phyloP scores from a whole-genome alignment of 371 early-diverging fungal genomes.

The Sporodiniella umbellata region DNA sequence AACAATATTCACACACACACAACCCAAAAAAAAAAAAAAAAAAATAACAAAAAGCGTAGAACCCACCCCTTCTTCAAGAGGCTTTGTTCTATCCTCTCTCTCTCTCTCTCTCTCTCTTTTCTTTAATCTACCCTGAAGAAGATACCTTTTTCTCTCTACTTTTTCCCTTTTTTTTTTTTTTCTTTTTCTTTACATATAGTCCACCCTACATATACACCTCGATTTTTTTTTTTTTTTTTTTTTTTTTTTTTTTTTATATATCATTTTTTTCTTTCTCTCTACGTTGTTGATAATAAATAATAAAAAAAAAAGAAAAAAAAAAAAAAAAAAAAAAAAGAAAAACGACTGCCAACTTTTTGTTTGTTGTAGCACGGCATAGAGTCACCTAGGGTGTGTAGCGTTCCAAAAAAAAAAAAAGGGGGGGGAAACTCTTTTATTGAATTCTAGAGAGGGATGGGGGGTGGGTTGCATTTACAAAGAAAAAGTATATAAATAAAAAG shows the following conservation, averaged over 20 bases:
- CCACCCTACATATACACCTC: neutral
- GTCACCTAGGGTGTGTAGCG: constrained; percentile 37
- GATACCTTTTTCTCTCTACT: too few species aligned
- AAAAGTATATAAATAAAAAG: constrained; percentile 58
- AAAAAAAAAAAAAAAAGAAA: neutral
- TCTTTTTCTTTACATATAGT: too few species aligned
- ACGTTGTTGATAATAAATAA: neutral
- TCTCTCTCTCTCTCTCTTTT: neutral
- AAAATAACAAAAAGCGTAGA: too few species aligned
- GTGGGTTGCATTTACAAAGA: constrained; percentile 67
- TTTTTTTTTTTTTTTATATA: neutral
- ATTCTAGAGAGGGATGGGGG: constrained; percentile 59
- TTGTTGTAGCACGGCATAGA: constrained; percentile 32
- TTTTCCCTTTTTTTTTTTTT: too few species aligned
- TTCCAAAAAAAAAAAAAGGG: constrained; percentile 23
- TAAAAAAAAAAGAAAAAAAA: constrained; percentile 1
- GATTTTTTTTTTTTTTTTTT: too few species aligned
- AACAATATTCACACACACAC: too few species aligned
- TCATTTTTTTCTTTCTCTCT: neutral
- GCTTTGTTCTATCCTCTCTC: neutral
- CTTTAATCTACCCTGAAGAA: too few species aligned
- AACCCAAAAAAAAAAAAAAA: neutral
- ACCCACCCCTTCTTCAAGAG: too few species aligned
- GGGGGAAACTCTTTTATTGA: too few species aligned
- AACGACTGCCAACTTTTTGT: constrained; percentile 10